Conservation (phyloP, 495 filamentous ascomycete species). For the Tuber magnatum region DNA sequence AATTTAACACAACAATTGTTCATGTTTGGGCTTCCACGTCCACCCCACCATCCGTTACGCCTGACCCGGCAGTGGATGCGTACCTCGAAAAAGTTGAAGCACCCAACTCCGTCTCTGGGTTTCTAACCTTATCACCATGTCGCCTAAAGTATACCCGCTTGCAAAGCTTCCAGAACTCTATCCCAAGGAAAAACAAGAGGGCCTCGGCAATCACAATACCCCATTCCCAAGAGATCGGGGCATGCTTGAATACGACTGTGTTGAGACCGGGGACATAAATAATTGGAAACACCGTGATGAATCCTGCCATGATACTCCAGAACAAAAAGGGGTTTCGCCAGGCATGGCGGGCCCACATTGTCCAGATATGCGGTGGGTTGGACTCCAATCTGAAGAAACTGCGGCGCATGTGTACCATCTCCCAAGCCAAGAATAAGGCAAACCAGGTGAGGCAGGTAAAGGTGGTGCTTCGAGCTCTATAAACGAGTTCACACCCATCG, state of each 20-base stretch:
- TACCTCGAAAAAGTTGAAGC: constrained; percentile 31
- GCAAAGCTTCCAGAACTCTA: constrained; percentile 61
- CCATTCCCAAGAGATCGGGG: constrained; percentile 68
- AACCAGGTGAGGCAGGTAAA: constrained; percentile 74
- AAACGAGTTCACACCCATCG: constrained; percentile 57
- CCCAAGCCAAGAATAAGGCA: constrained; percentile 66
- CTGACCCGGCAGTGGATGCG: neutral
- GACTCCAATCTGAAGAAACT: constrained; percentile 64
- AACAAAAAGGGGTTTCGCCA: constrained; percentile 70
- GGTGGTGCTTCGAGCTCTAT: constrained; percentile 66
- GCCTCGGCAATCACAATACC: constrained; percentile 55
- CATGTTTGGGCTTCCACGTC: neutral
- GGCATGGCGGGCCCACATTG: constrained; percentile 53
- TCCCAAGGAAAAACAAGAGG: constrained; percentile 55
- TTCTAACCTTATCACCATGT: constrained; percentile 33
- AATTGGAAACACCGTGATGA: constrained; percentile 63
- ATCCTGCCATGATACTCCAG: constrained; percentile 59
- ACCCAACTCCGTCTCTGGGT: constrained; percentile 38
- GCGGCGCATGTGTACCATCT: constrained; percentile 61
- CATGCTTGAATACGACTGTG: constrained; percentile 61
- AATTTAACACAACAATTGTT: no score
- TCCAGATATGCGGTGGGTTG: constrained; percentile 49
- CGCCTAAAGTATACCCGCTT: constrained; percentile 50
- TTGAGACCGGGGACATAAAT: constrained; percentile 69
- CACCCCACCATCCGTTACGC: neutral